These are phyloP conservation scores for Botrytis squamosa DNA, from an alignment of 2,329 filamentous ascomycete species.

Conservation along the genomic window DNA sequence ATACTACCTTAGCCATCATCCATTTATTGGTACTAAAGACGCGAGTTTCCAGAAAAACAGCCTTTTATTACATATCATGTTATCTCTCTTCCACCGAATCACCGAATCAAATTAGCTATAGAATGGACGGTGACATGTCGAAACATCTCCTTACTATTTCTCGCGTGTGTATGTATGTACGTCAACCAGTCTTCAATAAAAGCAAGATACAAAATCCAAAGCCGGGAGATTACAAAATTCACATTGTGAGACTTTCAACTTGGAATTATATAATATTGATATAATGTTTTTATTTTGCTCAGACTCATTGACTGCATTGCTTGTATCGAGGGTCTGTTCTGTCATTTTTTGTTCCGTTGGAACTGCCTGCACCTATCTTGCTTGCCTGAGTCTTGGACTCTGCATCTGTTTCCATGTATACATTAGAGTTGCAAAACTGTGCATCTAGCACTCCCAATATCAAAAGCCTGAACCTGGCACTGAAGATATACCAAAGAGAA, in stretches of 20 bases:
- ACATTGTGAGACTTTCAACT: neutral
- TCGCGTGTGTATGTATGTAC: neutral
- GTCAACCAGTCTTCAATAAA: neutral
- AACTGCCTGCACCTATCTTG: neutral
- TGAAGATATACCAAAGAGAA: constrained; percentile 4
- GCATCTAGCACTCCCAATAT: neutral
- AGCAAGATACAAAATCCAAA: neutral
- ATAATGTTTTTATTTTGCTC: neutral
- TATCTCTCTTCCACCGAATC: neutral
- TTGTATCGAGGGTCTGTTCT: neutral
- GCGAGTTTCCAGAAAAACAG: neutral
- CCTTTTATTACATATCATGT: constrained; percentile 17
- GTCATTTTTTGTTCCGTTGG: neutral
- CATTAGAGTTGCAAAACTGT: neutral
- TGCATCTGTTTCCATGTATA: neutral
- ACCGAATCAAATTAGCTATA: neutral
- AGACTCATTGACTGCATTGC: neutral
- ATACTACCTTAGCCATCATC: neutral
- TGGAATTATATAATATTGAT: neutral
- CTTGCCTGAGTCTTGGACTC: neutral
- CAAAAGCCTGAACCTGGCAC: neutral
- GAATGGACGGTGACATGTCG: neutral
- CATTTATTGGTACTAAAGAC: neutral
- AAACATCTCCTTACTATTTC: neutral
- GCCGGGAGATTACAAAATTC: neutral